Conservation (phyloP, 108 stramenopile species). For the Stephanodiscus minutulus region DNA sequence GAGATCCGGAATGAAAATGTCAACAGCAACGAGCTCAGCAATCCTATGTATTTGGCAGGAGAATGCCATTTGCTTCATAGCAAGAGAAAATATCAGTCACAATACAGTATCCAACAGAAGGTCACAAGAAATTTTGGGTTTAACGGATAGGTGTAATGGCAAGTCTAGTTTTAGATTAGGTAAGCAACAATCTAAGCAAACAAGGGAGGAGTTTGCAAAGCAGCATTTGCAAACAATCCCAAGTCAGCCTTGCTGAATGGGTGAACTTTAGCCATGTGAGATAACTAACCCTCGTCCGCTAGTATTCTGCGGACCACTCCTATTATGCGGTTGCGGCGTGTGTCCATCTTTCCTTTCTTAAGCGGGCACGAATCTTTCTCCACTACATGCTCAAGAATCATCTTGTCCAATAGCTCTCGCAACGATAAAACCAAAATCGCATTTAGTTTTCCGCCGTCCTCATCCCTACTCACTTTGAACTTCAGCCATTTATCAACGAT, state of each 20-base stretch:
- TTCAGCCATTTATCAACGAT: slow-evolving; percentile 70
- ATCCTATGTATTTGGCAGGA: too few species aligned
- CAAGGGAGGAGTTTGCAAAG: too few species aligned
- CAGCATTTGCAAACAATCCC: too few species aligned
- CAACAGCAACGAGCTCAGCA: too few species aligned
- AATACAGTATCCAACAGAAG: too few species aligned
- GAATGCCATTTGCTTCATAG: too few species aligned
- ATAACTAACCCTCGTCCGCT: slow-evolving; percentile 21
- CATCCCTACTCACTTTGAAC: slow-evolving; percentile 57
- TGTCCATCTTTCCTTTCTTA: slow-evolving; percentile 15
- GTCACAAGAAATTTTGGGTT: too few species aligned
- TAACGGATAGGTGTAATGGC: neutral
- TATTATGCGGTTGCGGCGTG: slow-evolving; percentile 24
- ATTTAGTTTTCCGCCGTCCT: slow-evolving; percentile 29
- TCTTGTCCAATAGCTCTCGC: slow-evolving; percentile 26
- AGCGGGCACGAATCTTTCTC: slow-evolving; percentile 16
- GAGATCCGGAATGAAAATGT: too few species aligned
- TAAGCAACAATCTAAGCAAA: too few species aligned
- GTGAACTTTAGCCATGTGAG: too few species aligned
- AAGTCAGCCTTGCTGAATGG: too few species aligned
- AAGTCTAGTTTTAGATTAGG: neutral
- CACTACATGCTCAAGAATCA: slow-evolving; percentile 36
- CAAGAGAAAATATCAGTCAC: too few species aligned
- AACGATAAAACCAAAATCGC: slow-evolving; percentile 34
- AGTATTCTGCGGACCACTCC: slow-evolving; percentile 28